These are phyloP conservation scores for Nitzschia palea DNA, from an alignment of 108 stramenopile species.

Conservation along the genomic window DNA sequence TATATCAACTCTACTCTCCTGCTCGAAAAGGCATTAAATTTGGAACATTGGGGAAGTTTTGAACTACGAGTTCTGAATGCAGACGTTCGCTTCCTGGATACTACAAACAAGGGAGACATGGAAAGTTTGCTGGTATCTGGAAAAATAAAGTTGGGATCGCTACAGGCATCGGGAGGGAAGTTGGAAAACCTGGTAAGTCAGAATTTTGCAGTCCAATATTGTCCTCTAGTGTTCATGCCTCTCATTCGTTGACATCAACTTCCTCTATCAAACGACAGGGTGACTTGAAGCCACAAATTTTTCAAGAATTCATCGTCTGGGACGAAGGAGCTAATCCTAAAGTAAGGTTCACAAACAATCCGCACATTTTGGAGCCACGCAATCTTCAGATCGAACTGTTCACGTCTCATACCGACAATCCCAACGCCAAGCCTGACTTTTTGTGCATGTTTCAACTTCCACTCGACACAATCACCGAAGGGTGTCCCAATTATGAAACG, in stretches of 20 bases:
- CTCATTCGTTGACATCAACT: no score
- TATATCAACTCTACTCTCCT: neutral
- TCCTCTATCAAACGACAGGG: no score
- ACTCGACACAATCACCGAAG: neutral
- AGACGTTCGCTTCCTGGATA: neutral
- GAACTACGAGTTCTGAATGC: neutral
- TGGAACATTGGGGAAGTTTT: slow-evolving; percentile 8
- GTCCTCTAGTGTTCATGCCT: neutral
- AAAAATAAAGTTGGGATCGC: neutral
- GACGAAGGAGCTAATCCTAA: no score
- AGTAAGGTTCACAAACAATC: neutral
- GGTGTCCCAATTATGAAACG: neutral
- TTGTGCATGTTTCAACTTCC: neutral
- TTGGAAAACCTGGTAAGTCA: neutral
- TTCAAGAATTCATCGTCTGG: no score
- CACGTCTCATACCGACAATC: no score
- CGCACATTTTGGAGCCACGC: neutral
- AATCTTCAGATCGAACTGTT: neutral
- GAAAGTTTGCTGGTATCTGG: neutral
- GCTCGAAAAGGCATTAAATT: neutral
- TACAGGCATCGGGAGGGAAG: neutral
- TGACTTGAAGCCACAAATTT: no score
- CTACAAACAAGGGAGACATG: no score
- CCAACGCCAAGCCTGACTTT: no score
- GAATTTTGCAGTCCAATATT: neutral